Evolutionary conservation across 2,329 filamentous ascomycete species (phyloP).

Genomic region (Aspergillus ochraceus): DNA sequence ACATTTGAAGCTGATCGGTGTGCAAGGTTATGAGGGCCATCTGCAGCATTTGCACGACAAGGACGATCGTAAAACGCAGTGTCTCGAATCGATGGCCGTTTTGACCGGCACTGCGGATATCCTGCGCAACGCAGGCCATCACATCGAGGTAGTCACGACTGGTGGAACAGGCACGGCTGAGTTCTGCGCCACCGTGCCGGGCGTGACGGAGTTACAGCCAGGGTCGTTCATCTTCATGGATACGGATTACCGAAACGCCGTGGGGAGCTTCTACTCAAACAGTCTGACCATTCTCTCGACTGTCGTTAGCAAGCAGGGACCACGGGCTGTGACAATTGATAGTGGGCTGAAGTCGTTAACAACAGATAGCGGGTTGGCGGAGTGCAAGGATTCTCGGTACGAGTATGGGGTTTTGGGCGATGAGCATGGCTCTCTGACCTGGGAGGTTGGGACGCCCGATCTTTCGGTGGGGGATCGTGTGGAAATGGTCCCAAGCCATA

Average conservation of each 20-base stretch:
- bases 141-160: slow-evolving; percentile 53
- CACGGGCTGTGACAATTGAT: slow-evolving; percentile 50
- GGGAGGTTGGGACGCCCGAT: slow-evolving; percentile 43
- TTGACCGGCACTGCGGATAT: slow-evolving; percentile 46
- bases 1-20: slow-evolving; percentile 48
- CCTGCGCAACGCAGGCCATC: slow-evolving; percentile 44
- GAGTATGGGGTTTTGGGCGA: slow-evolving; percentile 49
- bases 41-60: slow-evolving; percentile 52
- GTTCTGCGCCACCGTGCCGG: slow-evolving; percentile 52
- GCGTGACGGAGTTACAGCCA: slow-evolving; percentile 56
- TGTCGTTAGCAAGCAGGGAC: slow-evolving; percentile 50
- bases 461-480: slow-evolving; percentile 49
- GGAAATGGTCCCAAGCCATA: slow-evolving; percentile 57
- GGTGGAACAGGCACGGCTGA: slow-evolving; percentile 56
- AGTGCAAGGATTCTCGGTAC: slow-evolving; percentile 48
- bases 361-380: slow-evolving; percentile 53
- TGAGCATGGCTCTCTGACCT: slow-evolving; percentile 51
- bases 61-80: slow-evolving; percentile 44
- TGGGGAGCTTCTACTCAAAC: slow-evolving; percentile 51
- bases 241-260: slow-evolving; percentile 56
- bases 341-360: slow-evolving; percentile 53
- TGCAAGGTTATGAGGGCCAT: slow-evolving; percentile 57
- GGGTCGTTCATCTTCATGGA: slow-evolving; percentile 61
- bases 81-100: slow-evolving; percentile 48
- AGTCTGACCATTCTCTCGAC: slow-evolving; percentile 52